Evolutionary conservation across 176 grass and related monocot genomes (phyloP), one percentile per base, ranked within the genome.

Genomic region (Phoenix dactylifera): DNA sequence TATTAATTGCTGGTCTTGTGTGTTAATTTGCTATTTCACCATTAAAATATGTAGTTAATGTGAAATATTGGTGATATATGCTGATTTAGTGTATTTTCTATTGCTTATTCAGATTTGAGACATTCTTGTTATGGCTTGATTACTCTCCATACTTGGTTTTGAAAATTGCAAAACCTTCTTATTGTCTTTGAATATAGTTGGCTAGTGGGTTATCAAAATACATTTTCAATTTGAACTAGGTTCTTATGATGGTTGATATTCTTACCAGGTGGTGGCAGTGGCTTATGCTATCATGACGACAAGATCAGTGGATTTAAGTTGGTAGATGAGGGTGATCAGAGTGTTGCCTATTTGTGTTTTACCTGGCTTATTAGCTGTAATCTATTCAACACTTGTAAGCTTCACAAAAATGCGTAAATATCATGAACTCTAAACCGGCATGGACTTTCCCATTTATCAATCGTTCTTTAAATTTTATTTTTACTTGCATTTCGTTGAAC

Each of bases 341-440:
- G 32, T 51, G 44, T 16, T 70, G 20, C 55, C 67, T 18, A 50
- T 70, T 55, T 70, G 59, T 70, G 15, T 51, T 24, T 59, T 70
- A 6, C 55, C 67, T 70, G 67, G 10, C 18, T 59, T 70, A 59
- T 49, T 32, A 17, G 32, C 22, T 29, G 55, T 50, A 18, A 50
- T 59, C 22, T 70, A 59, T 59, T 70, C 55, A 28, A 51, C 67
- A 70, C 67, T 70, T 51, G 55, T 58, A 49, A 59, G 67, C 55
- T 58, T 70, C 55, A 59, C 22, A 50, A 59, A 55, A 32, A 70
- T 70, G 28, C 39, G 55, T 70, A 26, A 70, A 26, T 70, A 59
- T 51, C 67, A 55, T 26, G 15, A 24, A 58, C 66, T 49, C 29
- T 49, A 18, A 18, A 2, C 52, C 16, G 17, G 7, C 18, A 6